Evolutionary conservation across 2,329 filamentous ascomycete species (phyloP).

Genomic region (Paraphaeosphaeria sporulosa): DNA sequence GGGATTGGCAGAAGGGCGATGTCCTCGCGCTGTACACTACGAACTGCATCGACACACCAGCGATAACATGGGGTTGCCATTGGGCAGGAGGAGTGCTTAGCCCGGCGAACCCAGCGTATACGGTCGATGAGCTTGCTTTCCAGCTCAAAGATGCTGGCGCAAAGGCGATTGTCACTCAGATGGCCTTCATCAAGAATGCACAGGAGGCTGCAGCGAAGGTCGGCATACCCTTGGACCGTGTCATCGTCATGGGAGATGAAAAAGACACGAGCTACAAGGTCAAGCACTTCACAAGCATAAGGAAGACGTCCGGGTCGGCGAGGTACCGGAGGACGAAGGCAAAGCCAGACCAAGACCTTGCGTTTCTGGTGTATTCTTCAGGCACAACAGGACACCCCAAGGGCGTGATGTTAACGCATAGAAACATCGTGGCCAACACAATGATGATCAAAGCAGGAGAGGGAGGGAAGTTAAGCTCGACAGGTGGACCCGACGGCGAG

Average conservation of each 20-base stretch:
- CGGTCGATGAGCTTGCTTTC: conserved; percentile 80
- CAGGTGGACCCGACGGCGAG: conserved; percentile 66
- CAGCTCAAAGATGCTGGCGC: conserved; percentile 82
- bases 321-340: conserved; percentile 68
- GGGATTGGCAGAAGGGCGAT: conserved; percentile 83
- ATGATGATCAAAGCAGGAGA: conserved; percentile 53
- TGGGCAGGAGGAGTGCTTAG: conserved; percentile 85
- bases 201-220: conserved; percentile 72
- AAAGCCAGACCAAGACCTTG: conserved; percentile 74
- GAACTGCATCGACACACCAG: conserved; percentile 84
- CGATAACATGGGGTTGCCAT: conserved; percentile 77
- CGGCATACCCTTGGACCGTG: conserved; percentile 73
- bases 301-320: conserved; percentile 67
- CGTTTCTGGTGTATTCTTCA: conserved; percentile 86
- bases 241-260: conserved; percentile 78
- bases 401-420: conserved; percentile 85
- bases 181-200: conserved; percentile 69
- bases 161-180: conserved; percentile 77
- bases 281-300: conserved; percentile 77
- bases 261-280: conserved; percentile 65
- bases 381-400: conserved; percentile 93
- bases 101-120: conserved; percentile 91
- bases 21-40: conserved; percentile 84
- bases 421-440: conserved; percentile 79
- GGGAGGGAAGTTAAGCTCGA: conserved; percentile 62